Base-by-base conservation (phyloP, 1,284 basidiomycete genomes). In the Paramarasmius palmivorus region DNA sequence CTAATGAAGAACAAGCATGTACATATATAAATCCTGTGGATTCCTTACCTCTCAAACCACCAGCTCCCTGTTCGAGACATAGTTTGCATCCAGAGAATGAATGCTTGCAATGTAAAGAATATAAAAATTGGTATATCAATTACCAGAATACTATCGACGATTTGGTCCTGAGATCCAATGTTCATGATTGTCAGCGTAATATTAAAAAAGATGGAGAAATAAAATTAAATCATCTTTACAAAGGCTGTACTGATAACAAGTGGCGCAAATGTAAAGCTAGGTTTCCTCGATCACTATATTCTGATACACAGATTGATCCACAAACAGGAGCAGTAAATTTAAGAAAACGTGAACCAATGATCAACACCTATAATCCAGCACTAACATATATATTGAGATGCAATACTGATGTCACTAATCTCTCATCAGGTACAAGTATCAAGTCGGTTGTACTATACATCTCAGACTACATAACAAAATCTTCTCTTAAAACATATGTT, bases 401-500 rank as follows among this genome's bases (percentile, higher is more conserved):
- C 49, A 74, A 74, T 54, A 66, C 69, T 6, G 69, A 74, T 65
- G 65, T 71, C 2, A 72, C 69, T 2, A 63, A 63, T 55, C 46
- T 73, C 8, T 36, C 63, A 6, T 72, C 70, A 26, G 70, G 72
- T 1, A 73, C 69, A 17, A 65, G 67, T 4, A 63, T 74, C 5
- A 73, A 71, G 52, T 63, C 69, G 22, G 65, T 73, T 2, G 54
- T 75, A 5, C 57, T 61, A 7, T 76, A 74, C 65, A 62, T 74
- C 1, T 65, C 71, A 4, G 70, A 76, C 52, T 76, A 75, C 60
- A 65, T 76, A 19, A 73, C 71, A 0, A 76, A 76, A 50, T 40
- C 58, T 7, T 29, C 54, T 1, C 48, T 74, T n/a, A 73, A 72
- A 42, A 74, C 71, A 2, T 62, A 69, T 56, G 57, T 55, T 1